Conservation (phyloP, 2,329 filamentous ascomycete species). For the Fusarium beomiforme region DNA sequence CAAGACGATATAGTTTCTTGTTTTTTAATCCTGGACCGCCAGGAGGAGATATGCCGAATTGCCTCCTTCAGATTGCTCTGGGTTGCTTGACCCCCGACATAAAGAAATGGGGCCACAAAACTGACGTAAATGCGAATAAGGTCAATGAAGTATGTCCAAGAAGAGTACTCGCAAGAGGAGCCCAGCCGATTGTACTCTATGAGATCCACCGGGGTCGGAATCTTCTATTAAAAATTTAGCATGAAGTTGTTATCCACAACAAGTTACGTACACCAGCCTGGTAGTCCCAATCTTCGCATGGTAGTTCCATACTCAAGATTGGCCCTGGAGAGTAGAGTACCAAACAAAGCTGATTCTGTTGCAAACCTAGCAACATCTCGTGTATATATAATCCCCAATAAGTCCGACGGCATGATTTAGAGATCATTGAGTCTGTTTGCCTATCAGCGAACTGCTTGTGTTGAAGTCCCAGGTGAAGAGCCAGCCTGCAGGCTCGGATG, state of each 20-base stretch:
- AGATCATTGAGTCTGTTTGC: constrained; percentile 18
- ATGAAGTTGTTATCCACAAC: background rate
- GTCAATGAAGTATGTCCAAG: constrained; percentile 38
- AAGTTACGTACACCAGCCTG: constrained; percentile 22
- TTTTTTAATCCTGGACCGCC: constrained; percentile 27
- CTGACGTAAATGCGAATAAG: constrained; percentile 35
- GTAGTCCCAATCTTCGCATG: constrained; percentile 42
- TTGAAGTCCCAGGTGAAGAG: constrained; percentile 31
- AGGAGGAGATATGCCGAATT: constrained; percentile 23
- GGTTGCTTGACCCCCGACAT: background rate
- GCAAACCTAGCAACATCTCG: constrained; percentile 30
- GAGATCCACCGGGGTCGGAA: constrained; percentile 26
- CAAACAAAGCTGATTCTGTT: constrained; percentile 12
- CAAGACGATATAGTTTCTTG: constrained; percentile 26
- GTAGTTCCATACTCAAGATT: constrained; percentile 28
- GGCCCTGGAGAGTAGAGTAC: constrained; percentile 5
- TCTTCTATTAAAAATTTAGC: constrained; percentile 17
- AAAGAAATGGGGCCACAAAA: constrained; percentile 25
- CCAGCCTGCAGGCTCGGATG: constrained; percentile 20
- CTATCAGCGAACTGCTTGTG: constrained; percentile 29
- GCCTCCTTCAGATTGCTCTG: constrained; percentile 20
- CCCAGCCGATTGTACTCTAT: constrained; percentile 20
- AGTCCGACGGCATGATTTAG: constrained; percentile 40
- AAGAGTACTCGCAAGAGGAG: constrained; percentile 18
- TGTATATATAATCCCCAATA: constrained; percentile 41